A percentile compares a stretch with the other conserved stretches of the same genome.
Conservation (phyloP, 2,329 filamentous ascomycete species). For the Aspergillus nomiae region DNA sequence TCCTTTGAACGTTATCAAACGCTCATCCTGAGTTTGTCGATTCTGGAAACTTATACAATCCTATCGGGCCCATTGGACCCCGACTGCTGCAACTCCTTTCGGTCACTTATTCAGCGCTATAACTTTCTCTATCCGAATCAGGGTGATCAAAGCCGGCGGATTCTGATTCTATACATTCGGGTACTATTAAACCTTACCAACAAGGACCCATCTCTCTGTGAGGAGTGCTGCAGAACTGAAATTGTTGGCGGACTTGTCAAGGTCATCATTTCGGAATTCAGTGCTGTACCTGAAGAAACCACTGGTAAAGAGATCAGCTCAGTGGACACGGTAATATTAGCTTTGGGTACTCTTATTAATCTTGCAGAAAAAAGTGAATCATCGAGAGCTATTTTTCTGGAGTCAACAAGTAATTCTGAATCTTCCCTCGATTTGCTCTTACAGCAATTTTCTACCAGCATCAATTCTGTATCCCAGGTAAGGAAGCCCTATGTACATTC, state of each 20-base stretch:
- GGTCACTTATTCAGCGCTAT: constrained; percentile 39
- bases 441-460: constrained; percentile 67
- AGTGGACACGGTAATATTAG: constrained; percentile 73
- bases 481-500: constrained; percentile 29
- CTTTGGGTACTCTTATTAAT: constrained; percentile 83
- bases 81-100: constrained; percentile 30
- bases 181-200: constrained; percentile 86
- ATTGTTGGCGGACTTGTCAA: constrained; percentile 40
- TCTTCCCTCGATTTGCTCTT: constrained; percentile 63
- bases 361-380: constrained; percentile 74
- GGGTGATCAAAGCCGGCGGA: constrained; percentile 23
- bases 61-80: constrained; percentile 28
- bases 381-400: constrained; percentile 57
- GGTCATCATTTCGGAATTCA: constrained; percentile 38
- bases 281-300: constrained; percentile 31
- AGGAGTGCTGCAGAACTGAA: constrained; percentile 59
- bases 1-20: constrained; percentile 24
- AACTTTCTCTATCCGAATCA: constrained; percentile 36
- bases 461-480: constrained; percentile 69
- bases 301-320: constrained; percentile 52
- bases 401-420: constrained; percentile 35
- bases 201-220: constrained; percentile 70
- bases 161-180: constrained; percentile 56
- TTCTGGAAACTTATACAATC: constrained; percentile 42
- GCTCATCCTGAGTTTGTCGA: constrained; percentile 34